Evolutionary conservation across 306 rosid genomes (phyloP).

Genomic region (Prunus salicina): DNA sequence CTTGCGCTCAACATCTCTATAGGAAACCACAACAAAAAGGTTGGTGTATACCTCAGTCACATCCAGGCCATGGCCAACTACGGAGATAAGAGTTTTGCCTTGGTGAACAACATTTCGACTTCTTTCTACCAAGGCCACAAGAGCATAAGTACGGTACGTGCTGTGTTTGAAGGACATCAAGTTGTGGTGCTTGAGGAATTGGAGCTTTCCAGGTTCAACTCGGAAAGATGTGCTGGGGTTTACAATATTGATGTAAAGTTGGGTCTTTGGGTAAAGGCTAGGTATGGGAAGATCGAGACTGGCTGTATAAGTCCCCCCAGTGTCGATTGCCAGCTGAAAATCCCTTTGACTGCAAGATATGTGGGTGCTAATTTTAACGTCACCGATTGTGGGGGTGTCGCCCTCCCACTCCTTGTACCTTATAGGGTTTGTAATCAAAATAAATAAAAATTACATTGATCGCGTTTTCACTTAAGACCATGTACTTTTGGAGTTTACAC

Average conservation of each 20-base stretch:
- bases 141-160: slow-evolving; percentile 23
- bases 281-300: background rate
- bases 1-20: slow-evolving; percentile 12
- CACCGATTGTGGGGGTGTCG: background rate
- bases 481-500: no score
- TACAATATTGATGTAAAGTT: background rate
- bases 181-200: background rate
- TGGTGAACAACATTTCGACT: background rate
- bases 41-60: background rate
- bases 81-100: background rate
- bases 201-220: background rate
- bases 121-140: slow-evolving; percentile 46
- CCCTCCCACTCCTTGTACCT: background rate
- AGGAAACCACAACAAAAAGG: slow-evolving; percentile 21
- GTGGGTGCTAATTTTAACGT: background rate
- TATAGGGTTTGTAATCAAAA: background rate
- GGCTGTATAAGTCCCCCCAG: background rate
- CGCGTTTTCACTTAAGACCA: no score
- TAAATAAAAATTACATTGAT: no score
- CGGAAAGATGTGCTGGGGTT: background rate
- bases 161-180: slow-evolving; percentile 8
- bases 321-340: background rate
- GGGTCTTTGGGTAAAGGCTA: background rate
- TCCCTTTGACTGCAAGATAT: background rate
- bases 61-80: background rate